Percentiles rank a stretch among this genome's conserved stretches.
Evolutionary conservation across 345 rosid species (phyloP).

Genomic region (Brassica carinata): DNA sequence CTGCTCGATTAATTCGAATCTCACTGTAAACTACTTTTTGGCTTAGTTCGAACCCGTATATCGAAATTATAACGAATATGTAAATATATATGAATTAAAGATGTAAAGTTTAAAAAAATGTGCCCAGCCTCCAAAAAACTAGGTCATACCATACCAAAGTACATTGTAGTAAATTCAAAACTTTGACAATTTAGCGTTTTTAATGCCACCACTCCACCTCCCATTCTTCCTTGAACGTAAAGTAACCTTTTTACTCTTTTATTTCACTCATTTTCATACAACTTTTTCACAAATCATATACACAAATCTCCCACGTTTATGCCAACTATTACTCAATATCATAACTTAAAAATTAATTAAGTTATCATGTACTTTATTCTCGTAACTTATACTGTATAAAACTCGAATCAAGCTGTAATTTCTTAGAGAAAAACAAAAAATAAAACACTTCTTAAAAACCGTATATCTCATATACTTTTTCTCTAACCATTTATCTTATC

Average conservation of each 20-base stretch:
- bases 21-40: background rate
- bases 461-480: background rate
- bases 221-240: slow-evolving; percentile 66
- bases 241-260: slow-evolving; percentile 48
- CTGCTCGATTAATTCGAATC: slow-evolving; percentile 12
- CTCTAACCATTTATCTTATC: background rate
- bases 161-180: slow-evolving; percentile 35
- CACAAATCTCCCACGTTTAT: background rate
- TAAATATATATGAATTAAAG: background rate
- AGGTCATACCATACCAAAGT: slow-evolving; percentile 35
- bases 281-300: slow-evolving; percentile 11
- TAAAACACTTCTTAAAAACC: background rate
- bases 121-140: background rate
- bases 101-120: background rate
- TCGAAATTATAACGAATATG: background rate
- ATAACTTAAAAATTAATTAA: background rate
- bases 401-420: slow-evolving; percentile 17
- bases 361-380: slow-evolving; percentile 16
- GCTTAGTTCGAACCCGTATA: background rate
- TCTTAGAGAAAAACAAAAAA: slow-evolving; percentile 17
- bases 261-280: slow-evolving; percentile 17
- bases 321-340: slow-evolving; percentile 17
- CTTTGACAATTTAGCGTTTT: slow-evolving; percentile 52
- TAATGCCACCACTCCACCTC: slow-evolving; percentile 37
- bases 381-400: background rate